Base-by-base conservation (phyloP, 345 rosid species). In the Sonneratia alba region DNA sequence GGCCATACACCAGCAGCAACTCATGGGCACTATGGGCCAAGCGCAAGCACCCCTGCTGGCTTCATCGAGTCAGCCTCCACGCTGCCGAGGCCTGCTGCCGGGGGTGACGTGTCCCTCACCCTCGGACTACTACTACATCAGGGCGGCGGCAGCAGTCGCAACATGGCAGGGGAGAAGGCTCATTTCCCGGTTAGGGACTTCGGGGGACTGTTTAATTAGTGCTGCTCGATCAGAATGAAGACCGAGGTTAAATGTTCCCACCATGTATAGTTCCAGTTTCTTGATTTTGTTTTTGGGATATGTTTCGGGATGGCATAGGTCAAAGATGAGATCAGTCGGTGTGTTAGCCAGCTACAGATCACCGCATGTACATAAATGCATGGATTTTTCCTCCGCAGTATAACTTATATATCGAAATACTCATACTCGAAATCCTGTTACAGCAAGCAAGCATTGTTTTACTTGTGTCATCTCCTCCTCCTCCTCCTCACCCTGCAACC, bases 51-150 rank as follows among this genome's bases (percentile, higher is more conserved):
- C 36, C 11, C 65, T 10, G 27, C 65, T 3, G 36, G 36, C 36
- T 61, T 61, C 24, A 61, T 61, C 4, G 65, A 61, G 14, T 27
- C 65, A 11, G 12, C 65, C 34, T 61, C 65, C 65, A 61, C 34
- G 36, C 70, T 67, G 32, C 2, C n/a, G 34, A n/a, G 70, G 70
- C 21, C 91, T 78, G 79, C 79, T 2, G 48, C 88, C 56, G 78
- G 83, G 11, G 92, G 96, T 51, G 92, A 89, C 70, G 97, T 92
- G 68, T 92, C 97, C 14, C 91, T 92, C 77, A 92, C 97, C 40
- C 84, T 92, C 77, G 97, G 97, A 81, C 80, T 92, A 71, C 96
- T 87, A 81, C 80, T 92, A 71, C 96, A 88, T 72, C 97, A 92
- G 71, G 83, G 87, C 77, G 88, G 93, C 66, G 86, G 85, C 76